A percentile compares a stretch with the other conserved stretches of the same genome.
Conservation (phyloP, 345 rosid genomes). For the Hirschfeldia incana region DNA sequence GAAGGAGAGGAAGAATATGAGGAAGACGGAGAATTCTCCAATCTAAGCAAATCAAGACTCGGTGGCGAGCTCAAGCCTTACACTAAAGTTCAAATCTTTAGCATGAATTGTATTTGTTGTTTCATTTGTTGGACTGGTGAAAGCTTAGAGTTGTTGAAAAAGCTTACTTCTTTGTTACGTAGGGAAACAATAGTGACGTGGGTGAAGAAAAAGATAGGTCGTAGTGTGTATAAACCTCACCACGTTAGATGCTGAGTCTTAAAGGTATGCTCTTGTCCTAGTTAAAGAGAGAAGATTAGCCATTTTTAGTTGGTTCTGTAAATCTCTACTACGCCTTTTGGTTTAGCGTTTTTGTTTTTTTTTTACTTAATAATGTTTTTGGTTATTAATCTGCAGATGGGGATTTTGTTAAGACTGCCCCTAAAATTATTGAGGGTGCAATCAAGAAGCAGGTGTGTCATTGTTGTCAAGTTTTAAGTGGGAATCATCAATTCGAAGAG, state of each 20-base stretch:
- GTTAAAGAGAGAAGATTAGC: too few species aligned
- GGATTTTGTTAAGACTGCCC: slow-evolving; percentile 70
- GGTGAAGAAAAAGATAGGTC: slow-evolving; percentile 49
- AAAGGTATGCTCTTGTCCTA: too few species aligned
- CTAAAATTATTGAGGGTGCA: slow-evolving; percentile 73
- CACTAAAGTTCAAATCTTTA: not conserved
- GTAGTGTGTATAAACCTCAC: too few species aligned
- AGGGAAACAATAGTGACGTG: slow-evolving; percentile 92
- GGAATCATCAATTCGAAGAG: not conserved
- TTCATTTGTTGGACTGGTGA: too few species aligned
- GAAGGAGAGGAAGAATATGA: slow-evolving; percentile 38
- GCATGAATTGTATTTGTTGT: not conserved
- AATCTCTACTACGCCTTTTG: not conserved
- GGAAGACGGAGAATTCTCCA: slow-evolving; percentile 55
- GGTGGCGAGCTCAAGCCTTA: slow-evolving; percentile 78
- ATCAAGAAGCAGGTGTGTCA: slow-evolving; percentile 76
- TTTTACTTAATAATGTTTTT: not conserved
- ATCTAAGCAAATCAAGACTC: slow-evolving; percentile 62
- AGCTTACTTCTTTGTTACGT: slow-evolving; percentile 3
- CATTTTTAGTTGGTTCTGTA: not conserved
- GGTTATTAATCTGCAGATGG: slow-evolving; percentile 55
- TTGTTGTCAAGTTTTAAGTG: not conserved
- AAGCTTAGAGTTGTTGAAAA: not conserved
- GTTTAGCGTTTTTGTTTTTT: slow-evolving; percentile 9
- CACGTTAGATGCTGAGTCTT: too few species aligned